phyloP scores from a whole-genome alignment of 768 basidiomycete species.

The Polyporus arcularius region DNA sequence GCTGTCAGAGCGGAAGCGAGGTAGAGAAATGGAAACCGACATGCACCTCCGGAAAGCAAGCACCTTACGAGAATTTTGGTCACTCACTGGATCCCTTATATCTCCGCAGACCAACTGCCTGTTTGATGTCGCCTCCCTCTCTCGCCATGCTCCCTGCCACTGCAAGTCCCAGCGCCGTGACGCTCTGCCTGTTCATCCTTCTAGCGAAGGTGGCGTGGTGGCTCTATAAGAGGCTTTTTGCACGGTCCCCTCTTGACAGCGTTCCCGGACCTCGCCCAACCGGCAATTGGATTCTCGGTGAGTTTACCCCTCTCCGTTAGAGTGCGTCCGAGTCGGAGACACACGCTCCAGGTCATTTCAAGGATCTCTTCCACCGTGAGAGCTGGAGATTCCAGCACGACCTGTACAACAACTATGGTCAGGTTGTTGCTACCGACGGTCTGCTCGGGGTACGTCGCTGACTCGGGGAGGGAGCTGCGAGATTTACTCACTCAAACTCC shows the following conservation, averaged over 20 bases:
- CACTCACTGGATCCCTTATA: background rate
- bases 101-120: too few relatives aligned
- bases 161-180: background rate
- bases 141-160: background rate
- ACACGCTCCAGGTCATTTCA: slow-evolving; percentile 1
- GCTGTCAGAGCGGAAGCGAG: too few relatives aligned
- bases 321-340: too few relatives aligned
- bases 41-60: too few relatives aligned
- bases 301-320: background rate
- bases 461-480: background rate
- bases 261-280: slow-evolving; percentile 10
- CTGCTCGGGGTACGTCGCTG: slow-evolving; percentile 9
- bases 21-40: too few relatives aligned
- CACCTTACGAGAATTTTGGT: background rate
- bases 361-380: slow-evolving; percentile 5
- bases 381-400: slow-evolving; percentile 8
- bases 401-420: slow-evolving; percentile 5
- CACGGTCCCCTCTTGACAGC: background rate
- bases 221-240: background rate
- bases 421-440: slow-evolving; percentile 4
- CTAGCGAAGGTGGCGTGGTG: background rate
- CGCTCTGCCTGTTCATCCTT: background rate
- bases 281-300: background rate
- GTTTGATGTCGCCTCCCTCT: background rate
- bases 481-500: background rate